Base-by-base conservation (phyloP, 179 eudicot species). In the Drosera spatulata region DNA sequence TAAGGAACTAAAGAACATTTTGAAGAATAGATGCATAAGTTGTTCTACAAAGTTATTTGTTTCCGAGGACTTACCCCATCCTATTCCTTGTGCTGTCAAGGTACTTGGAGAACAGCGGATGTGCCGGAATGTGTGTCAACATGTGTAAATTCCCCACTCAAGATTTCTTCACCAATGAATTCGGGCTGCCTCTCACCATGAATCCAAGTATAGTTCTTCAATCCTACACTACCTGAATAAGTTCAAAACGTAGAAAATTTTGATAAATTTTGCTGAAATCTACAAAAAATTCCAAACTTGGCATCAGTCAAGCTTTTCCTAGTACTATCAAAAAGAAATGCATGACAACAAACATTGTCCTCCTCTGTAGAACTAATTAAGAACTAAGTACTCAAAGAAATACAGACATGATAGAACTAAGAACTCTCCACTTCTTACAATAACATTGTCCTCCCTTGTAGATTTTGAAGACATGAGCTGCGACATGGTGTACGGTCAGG, bases 391-490 rank as follows among this genome's bases (percentile, higher is more conserved):
- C 33, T 22, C 33, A 22, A 22, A 22, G 33, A 22, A 22, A 22
- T 22, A 22, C 33, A 22, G 33, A 22, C 33, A 22, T 22, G 33
- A 22, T 1, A 22, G 33, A 22, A 22, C 33, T 22, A 22, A 22
- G 33, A 22, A 22, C 33, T 22, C 33, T 22, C 33, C 33, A 22
- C 33, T 22, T 22, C 33, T 22, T 22, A 22, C 33, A 22, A 22
- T 22, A 22, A 22, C 33, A 7, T 50, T 10, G 7, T 46, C 7
- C 4, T 10, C 13, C 53, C 13, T 47, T 39, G 75, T 77, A 91
- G 97, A 91, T 77, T 91, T 91, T 79, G 97, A 91, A 75, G 97
- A 91, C 61, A 91, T 91, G 97, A 91, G 97, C 59, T 91, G 97
- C 50, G 97, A 87, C 59, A 91, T 91, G 97, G 69, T 88, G 42